Conservation (phyloP, 805 yeast species). For the Metschnikowia matae region DNA sequence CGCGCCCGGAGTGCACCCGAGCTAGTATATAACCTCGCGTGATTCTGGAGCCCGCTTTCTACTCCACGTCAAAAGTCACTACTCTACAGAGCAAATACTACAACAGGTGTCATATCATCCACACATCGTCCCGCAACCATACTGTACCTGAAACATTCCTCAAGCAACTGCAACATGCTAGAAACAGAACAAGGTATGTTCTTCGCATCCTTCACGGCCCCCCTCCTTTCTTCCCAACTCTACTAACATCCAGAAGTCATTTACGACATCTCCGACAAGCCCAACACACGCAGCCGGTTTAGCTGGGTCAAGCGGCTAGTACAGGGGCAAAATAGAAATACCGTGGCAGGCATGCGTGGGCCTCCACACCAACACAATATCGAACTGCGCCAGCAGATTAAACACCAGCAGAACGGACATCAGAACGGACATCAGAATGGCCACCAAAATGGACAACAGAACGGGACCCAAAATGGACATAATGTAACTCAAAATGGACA, state of each 20-base stretch:
- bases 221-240: not conserved
- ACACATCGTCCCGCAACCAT: not conserved
- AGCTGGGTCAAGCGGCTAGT: slow-evolving; percentile 40
- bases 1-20: not conserved
- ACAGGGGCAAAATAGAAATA: slow-evolving; percentile 30
- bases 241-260: slow-evolving; percentile 8
- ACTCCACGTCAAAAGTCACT: not conserved
- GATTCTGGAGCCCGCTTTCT: not conserved
- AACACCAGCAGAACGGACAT: not conserved
- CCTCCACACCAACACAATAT: slow-evolving; percentile 8
- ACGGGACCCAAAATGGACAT: not conserved
- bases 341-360: slow-evolving; percentile 8
- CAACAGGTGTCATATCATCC: not conserved
- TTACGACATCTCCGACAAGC: slow-evolving; percentile 19
- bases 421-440: not conserved
- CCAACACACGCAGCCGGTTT: slow-evolving; percentile 31
- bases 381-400: not conserved
- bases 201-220: not conserved
- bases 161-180: not conserved
- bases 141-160: not conserved
- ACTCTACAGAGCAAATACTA: not conserved
- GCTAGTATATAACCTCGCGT: not conserved
- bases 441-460: too few relatives aligned
- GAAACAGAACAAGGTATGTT: slow-evolving; percentile 2
- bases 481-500: not conserved